A percentile compares a stretch with the other conserved stretches of the same genome.
phyloP scores from a whole-genome alignment of 2,329 filamentous ascomycete species.

The Aplosporella prunicola region DNA sequence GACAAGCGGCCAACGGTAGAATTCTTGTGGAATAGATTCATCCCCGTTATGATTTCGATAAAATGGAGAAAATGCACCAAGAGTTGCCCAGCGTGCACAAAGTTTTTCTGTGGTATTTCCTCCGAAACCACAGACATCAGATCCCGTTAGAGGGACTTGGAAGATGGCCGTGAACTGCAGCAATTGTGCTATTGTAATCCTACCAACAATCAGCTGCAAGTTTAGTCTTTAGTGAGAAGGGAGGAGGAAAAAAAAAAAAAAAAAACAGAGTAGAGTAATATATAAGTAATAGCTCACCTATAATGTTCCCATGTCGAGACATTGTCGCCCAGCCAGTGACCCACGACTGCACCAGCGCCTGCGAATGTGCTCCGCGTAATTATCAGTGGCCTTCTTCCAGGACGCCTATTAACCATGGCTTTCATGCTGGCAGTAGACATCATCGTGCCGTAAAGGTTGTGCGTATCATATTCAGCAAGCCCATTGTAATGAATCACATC shows the following conservation, averaged over 20 bases:
- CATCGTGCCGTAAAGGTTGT: constrained; percentile 68
- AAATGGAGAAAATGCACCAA: constrained; percentile 67
- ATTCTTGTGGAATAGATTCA: constrained; percentile 52
- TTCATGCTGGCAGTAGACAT: constrained; percentile 58
- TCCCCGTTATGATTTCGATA: constrained; percentile 58
- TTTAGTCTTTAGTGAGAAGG: background rate
- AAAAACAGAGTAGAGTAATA: background rate
- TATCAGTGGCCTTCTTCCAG: constrained; percentile 55
- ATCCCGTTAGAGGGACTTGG: constrained; percentile 40
- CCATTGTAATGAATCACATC: constrained; percentile 61
- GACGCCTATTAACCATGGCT: constrained; percentile 58
- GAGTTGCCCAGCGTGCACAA: constrained; percentile 65
- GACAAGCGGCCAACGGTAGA: constrained; percentile 60
- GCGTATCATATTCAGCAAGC: constrained; percentile 61
- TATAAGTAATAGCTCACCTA: constrained; percentile 15
- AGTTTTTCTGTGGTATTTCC: constrained; percentile 57
- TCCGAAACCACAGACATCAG: constrained; percentile 69
- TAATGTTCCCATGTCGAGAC: constrained; percentile 36
- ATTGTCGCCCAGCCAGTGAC: constrained; percentile 54
- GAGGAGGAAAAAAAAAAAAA: background rate
- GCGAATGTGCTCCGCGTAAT: constrained; percentile 71
- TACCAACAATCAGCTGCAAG: background rate
- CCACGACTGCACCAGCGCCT: constrained; percentile 53
- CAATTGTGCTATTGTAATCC: constrained; percentile 31
- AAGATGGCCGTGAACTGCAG: constrained; percentile 39